These are phyloP conservation scores for Aspergillus steynii DNA, from an alignment of 495 filamentous ascomycete genomes.

Conservation along the genomic window DNA sequence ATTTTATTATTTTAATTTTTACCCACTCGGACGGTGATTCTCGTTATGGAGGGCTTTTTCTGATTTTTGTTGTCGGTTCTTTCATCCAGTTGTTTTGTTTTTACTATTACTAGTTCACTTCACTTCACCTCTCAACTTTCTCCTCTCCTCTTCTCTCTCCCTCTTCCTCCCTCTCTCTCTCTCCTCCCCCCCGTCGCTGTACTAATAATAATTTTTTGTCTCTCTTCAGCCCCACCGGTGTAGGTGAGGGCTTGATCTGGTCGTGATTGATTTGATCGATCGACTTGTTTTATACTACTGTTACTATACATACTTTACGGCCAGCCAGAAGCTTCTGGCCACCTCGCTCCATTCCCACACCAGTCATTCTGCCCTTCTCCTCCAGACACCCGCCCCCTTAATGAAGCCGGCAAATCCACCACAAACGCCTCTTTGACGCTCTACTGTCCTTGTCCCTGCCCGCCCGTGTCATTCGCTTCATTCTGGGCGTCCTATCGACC, in stretches of 20 bases:
- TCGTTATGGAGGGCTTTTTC: too few relatives aligned
- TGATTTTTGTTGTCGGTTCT: too few relatives aligned
- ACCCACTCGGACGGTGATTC: too few relatives aligned
- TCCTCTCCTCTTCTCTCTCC: constrained; percentile 4
- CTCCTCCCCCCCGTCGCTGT: not conserved
- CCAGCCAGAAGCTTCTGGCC: constrained; percentile 20
- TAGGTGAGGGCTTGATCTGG: constrained; percentile 10
- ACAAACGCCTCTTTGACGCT: constrained; percentile 1
- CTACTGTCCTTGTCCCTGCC: constrained; percentile 1
- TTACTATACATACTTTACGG: constrained; percentile 14
- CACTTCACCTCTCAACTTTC: not conserved
- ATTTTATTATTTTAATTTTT: too few relatives aligned
- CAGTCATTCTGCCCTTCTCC: constrained; percentile 6
- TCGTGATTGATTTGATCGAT: too few relatives aligned
- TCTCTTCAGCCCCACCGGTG: constrained; percentile 15
- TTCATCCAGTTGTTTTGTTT: too few relatives aligned
- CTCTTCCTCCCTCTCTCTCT: not conserved
- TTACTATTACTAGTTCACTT: too few relatives aligned
- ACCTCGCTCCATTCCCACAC: constrained; percentile 16
- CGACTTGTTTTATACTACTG: constrained; percentile 1
- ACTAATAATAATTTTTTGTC: constrained; percentile 15
- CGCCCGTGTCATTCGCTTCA: constrained; percentile 14
- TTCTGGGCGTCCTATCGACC: constrained; percentile 12
- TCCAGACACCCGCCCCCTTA: constrained; percentile 10
- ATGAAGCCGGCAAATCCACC: constrained; percentile 13